Percentiles rank a stretch among this genome's conserved stretches.
Conservation (phyloP, 192 early-diverging fungal species). For the Lobulomyces angularis region DNA sequence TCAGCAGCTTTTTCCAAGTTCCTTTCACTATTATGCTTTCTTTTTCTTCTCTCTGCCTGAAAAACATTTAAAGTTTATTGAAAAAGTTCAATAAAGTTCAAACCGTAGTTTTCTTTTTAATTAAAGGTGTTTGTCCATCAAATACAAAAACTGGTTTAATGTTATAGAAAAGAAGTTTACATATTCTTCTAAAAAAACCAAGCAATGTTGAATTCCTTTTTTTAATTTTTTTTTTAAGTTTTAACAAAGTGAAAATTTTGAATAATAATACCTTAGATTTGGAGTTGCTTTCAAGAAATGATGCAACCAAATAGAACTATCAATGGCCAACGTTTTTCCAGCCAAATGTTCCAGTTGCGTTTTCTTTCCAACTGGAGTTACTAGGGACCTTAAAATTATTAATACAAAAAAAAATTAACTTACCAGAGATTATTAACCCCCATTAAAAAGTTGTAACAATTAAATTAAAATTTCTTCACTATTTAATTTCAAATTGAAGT, state of each 20-base stretch:
- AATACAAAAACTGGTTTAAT: slow-evolving; percentile 94
- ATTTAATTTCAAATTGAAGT: too few species aligned
- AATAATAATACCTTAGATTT: slow-evolving; percentile 73
- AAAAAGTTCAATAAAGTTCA: neutral
- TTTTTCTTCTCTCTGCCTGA: slow-evolving; percentile 33
- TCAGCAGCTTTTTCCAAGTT: slow-evolving; percentile 64
- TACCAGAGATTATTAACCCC: too few species aligned
- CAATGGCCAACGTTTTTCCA: slow-evolving; percentile 70
- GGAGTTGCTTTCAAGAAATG: slow-evolving; percentile 93
- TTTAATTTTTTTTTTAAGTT: too few species aligned
- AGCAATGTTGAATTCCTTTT: too few species aligned
- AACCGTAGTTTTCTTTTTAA: slow-evolving; percentile 58
- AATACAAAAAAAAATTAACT: too few species aligned
- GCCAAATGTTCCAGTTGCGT: slow-evolving; percentile 67
- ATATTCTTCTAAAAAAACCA: slow-evolving; percentile 88
- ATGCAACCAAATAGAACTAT: slow-evolving; percentile 83
- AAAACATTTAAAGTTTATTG: neutral
- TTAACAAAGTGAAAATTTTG: slow-evolving; percentile 71
- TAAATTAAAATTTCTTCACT: too few species aligned
- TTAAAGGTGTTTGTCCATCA: slow-evolving; percentile 78
- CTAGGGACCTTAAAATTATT: too few species aligned
- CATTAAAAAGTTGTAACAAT: too few species aligned
- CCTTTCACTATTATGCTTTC: slow-evolving; percentile 20
- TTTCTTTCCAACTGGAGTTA: too few species aligned
- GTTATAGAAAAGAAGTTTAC: slow-evolving; percentile 81